Conservation (phyloP, 192 early-diverging fungal species). For the Paraglomus brasilianum region DNA sequence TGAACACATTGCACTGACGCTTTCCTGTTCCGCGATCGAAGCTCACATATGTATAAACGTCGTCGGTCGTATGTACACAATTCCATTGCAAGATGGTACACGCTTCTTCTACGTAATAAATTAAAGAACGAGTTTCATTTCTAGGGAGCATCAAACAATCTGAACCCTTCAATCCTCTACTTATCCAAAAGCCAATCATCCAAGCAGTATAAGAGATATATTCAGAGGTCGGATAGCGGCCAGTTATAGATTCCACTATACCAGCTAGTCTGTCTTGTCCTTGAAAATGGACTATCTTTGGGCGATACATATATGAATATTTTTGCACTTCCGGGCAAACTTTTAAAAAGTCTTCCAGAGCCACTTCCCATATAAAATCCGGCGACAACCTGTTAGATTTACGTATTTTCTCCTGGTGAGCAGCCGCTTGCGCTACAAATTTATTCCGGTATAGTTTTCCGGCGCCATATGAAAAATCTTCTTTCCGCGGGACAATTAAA, state of each 20-base stretch:
- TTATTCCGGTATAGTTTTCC: not conserved
- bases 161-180: conserved; percentile 5
- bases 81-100: too few relatives aligned
- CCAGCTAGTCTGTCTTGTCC: not conserved
- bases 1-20: not conserved
- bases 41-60: too few relatives aligned
- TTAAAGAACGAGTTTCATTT: too few relatives aligned
- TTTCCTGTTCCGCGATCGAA: not conserved
- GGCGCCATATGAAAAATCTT: not conserved
- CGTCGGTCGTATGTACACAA: too few relatives aligned
- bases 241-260: not conserved
- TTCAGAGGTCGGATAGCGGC: not conserved
- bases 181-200: conserved; percentile 40
- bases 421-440: not conserved
- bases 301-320: not conserved
- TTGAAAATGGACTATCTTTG: not conserved
- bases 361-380: conserved; percentile 13
- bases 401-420: not conserved
- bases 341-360: conserved; percentile 11
- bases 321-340: not conserved
- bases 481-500: not conserved
- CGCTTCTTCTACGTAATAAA: too few relatives aligned
- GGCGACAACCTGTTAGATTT: not conserved
- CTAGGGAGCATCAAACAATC: not conserved
- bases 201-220: conserved; percentile 31